Percentiles rank a stretch among this genome's conserved stretches.
Evolutionary conservation across 2,329 filamentous ascomycete species (phyloP).

Genomic region (Beauveria sp.): DNA sequence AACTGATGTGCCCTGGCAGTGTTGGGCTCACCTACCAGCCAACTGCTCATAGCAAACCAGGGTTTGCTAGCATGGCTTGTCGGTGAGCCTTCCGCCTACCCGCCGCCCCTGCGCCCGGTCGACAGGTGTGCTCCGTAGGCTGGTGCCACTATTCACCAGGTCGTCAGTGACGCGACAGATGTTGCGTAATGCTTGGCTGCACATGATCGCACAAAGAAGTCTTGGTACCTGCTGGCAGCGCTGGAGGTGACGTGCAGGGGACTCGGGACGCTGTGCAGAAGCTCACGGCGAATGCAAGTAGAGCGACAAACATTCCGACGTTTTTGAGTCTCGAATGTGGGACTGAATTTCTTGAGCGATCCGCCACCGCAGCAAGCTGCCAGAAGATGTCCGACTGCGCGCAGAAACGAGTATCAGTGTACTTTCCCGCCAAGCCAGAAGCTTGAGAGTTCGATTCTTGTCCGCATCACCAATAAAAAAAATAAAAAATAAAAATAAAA

Average conservation of each 20-base stretch:
- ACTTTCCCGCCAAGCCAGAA: neutral
- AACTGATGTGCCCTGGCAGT: neutral
- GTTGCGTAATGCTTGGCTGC: conserved; percentile 2
- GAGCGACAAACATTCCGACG: neutral
- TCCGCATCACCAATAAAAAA: neutral
- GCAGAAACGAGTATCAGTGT: neutral
- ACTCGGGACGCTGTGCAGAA: neutral
- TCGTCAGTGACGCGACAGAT: neutral
- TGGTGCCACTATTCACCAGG: neutral
- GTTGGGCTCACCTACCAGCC: neutral
- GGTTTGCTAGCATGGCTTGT: neutral
- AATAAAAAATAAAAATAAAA: neutral
- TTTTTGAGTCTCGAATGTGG: neutral
- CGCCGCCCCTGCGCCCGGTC: neutral
- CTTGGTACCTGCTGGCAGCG: neutral
- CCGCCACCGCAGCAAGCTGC: neutral
- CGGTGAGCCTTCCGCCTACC: neutral
- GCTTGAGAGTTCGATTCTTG: neutral
- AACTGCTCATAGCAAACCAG: too few species aligned
- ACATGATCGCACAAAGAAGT: neutral
- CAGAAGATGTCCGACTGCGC: neutral
- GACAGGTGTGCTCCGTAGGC: neutral
- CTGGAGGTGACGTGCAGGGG: neutral
- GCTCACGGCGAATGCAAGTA: neutral
- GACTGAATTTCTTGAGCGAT: neutral